These are phyloP conservation scores for Lactarius tabidus DNA, from an alignment of 768 basidiomycete genomes.

Conservation along the genomic window DNA sequence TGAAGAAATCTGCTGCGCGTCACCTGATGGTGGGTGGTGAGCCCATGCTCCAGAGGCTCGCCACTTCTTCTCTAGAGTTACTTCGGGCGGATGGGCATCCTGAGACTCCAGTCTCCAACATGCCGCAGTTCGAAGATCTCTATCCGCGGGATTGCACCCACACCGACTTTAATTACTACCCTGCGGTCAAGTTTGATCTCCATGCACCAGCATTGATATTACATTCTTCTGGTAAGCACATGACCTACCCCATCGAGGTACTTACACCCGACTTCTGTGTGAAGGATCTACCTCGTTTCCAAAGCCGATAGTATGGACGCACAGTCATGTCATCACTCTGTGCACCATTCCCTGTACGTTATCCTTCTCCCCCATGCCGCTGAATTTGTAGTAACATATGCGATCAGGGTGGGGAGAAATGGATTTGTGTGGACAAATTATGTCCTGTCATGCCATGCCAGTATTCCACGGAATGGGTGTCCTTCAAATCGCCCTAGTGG, in stretches of 20 bases:
- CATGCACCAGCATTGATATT: constrained; percentile 28
- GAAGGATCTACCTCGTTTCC: constrained; percentile 32
- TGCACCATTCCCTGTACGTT: constrained; percentile 22
- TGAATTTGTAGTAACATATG: not conserved
- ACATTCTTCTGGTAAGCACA: constrained; percentile 31
- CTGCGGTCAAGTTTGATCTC: constrained; percentile 18
- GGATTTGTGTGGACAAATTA: constrained; percentile 28
- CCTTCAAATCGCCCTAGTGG: constrained; percentile 28
- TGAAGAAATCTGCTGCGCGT: constrained; percentile 29
- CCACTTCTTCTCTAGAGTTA: constrained; percentile 12
- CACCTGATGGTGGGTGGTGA: constrained; percentile 32
- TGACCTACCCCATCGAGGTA: not conserved
- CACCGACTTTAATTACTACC: constrained; percentile 18
- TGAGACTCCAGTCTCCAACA: constrained; percentile 10
- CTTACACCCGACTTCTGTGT: not conserved
- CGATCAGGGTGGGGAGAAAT: constrained; percentile 26
- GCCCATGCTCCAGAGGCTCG: constrained; percentile 24
- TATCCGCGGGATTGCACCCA: constrained; percentile 15
- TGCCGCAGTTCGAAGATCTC: constrained; percentile 29
- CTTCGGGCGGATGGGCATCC: constrained; percentile 8
- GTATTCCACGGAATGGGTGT: constrained; percentile 35
- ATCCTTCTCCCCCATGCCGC: not conserved
- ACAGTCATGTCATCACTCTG: constrained; percentile 17
- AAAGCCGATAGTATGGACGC: constrained; percentile 30
- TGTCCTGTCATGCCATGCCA: constrained; percentile 32